Percentiles rank a stretch among this genome's conserved stretches.
Conservation (phyloP, 2,329 filamentous ascomycete genomes). For the Fusarium setosum region DNA sequence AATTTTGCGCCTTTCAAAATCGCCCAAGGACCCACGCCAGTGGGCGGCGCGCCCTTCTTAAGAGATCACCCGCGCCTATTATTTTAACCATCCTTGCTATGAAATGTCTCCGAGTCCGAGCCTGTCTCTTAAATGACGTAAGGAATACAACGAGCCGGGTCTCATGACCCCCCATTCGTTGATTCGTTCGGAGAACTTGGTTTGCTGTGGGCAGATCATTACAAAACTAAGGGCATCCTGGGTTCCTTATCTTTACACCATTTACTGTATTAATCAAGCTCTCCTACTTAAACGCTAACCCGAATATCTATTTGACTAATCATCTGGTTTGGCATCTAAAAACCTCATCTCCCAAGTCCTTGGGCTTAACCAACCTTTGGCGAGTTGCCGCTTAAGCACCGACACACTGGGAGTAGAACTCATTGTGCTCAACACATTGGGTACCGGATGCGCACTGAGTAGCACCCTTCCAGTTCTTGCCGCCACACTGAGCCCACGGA, state of each 20-base stretch:
- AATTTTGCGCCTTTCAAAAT: neutral
- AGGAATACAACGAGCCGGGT: too few species aligned
- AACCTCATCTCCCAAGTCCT: neutral
- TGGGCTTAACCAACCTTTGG: neutral
- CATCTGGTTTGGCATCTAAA: neutral
- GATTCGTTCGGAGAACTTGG: too few species aligned
- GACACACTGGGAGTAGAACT: constrained; percentile 42
- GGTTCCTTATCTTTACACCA: too few species aligned
- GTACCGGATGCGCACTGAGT: constrained; percentile 35
- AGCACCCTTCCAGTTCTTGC: constrained; percentile 31
- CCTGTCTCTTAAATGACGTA: too few species aligned
- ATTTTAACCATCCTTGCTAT: too few species aligned
- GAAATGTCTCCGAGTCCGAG: too few species aligned
- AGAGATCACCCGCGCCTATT: too few species aligned
- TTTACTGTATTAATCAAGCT: too few species aligned
- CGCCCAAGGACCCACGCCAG: neutral
- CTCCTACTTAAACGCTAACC: neutral
- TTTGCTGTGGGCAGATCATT: too few species aligned
- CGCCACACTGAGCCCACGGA: constrained; percentile 36
- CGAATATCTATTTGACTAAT: neutral
- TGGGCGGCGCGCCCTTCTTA: neutral
- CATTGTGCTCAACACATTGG: constrained; percentile 32
- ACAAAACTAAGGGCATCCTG: too few species aligned
- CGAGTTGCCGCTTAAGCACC: neutral
- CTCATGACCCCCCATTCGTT: too few species aligned